Percentiles rank a stretch among this genome's conserved stretches.
Evolutionary conservation across 1,284 basidiomycete genomes (phyloP).

Genomic region (Puccinia hordei): DNA sequence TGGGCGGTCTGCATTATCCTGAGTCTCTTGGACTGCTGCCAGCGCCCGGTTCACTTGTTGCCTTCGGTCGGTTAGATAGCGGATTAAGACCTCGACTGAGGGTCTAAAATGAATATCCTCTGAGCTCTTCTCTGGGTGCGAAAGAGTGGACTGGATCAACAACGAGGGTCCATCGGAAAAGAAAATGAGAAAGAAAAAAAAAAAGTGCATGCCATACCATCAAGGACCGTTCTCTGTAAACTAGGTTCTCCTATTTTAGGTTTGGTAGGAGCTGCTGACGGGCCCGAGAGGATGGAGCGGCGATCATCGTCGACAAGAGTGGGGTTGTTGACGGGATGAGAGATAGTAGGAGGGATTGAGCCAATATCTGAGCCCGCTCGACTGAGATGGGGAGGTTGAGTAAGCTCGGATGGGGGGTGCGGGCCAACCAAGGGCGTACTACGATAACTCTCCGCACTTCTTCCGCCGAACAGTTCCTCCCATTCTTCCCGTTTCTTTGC

Average conservation of each 20-base stretch:
- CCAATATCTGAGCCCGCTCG: constrained; percentile 15
- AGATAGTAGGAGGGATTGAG: constrained; percentile 11
- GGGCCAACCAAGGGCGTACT: neutral
- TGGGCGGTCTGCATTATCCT: constrained; percentile 67
- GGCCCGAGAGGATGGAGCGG: constrained; percentile 23
- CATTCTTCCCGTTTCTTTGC: constrained; percentile 70
- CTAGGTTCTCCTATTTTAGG: neutral
- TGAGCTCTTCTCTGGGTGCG: neutral
- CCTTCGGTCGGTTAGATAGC: constrained; percentile 75
- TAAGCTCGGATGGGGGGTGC: neutral
- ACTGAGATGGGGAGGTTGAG: neutral
- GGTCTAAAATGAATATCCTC: constrained; percentile 39
- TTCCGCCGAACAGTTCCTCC: constrained; percentile 82
- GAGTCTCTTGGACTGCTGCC: constrained; percentile 59
- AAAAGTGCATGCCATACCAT: constrained; percentile 15
- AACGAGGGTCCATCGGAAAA: neutral
- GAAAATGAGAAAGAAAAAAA: neutral
- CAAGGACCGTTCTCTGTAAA: constrained; percentile 7
- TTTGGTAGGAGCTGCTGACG: constrained; percentile 27
- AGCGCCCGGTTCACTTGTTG: constrained; percentile 75
- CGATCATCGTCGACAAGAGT: constrained; percentile 24
- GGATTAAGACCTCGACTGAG: constrained; percentile 62
- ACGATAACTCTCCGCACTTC: constrained; percentile 48
- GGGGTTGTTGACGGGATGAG: constrained; percentile 6
- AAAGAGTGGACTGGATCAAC: neutral